Percentiles rank a stretch among this genome's conserved stretches.
These are phyloP conservation scores for Lolium perenne DNA, from an alignment of 176 grass and related monocot genomes.

Conservation along the genomic window DNA sequence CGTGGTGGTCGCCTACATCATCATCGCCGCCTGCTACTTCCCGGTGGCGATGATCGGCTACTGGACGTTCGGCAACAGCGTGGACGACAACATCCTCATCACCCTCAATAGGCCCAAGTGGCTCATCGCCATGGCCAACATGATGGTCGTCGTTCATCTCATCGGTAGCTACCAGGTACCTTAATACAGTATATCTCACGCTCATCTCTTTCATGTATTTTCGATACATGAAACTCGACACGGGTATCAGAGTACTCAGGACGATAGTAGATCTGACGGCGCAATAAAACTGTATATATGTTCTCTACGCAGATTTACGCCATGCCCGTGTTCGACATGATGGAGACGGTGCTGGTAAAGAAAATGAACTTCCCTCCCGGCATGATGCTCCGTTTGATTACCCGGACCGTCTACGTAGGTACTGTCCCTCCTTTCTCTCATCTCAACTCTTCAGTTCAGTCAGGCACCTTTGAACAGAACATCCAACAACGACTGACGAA, in stretches of 20 bases:
- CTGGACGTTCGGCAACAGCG: constrained; percentile 61
- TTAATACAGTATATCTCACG: neutral
- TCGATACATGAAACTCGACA: neutral
- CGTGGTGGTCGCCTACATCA: constrained; percentile 78
- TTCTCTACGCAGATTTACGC: constrained; percentile 70
- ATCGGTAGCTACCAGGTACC: constrained; percentile 82
- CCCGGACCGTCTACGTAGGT: constrained; percentile 75
- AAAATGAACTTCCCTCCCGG: constrained; percentile 66
- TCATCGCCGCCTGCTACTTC: constrained; percentile 88
- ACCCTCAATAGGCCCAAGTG: constrained; percentile 64
- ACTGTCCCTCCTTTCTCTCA: constrained; percentile 3
- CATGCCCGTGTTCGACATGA: constrained; percentile 96
- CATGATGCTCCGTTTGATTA: constrained; percentile 63
- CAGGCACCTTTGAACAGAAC: no score
- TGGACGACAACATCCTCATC: constrained; percentile 71
- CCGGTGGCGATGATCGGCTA: constrained; percentile 81
- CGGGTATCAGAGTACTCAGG: neutral
- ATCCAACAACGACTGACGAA: no score
- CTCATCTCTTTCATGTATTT: neutral
- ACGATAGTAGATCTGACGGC: neutral
- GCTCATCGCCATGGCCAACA: constrained; percentile 88
- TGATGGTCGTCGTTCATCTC: constrained; percentile 93
- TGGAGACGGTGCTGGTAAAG: constrained; percentile 85
- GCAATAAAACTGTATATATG: neutral
- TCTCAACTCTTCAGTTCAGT: neutral